Conservation (phyloP, 2,329 filamentous ascomycete species). For the Fusarium sulawesiense region DNA sequence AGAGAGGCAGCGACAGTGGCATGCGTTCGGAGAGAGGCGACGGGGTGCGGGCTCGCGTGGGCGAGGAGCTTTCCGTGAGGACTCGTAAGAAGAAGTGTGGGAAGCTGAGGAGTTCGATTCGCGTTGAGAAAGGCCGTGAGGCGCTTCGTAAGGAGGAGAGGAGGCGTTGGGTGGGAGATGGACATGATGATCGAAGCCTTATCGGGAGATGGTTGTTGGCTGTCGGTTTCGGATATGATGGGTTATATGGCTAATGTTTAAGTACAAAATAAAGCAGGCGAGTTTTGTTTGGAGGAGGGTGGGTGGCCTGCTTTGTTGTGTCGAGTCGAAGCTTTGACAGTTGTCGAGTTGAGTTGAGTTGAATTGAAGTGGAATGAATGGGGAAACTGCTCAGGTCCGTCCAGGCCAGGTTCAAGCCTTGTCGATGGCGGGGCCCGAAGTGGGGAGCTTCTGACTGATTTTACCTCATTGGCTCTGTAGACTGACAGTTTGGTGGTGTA, state of each 20-base stretch:
- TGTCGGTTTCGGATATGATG: background rate
- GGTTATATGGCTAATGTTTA: background rate
- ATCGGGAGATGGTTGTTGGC: background rate
- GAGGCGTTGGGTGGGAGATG: conserved; percentile 58
- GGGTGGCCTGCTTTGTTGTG: conserved; percentile 2
- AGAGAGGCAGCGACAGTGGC: conserved; percentile 73
- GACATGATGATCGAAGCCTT: conserved; percentile 47
- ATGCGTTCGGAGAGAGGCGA: conserved; percentile 69
- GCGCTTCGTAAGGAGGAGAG: conserved; percentile 73
- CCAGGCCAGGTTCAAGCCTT: conserved; percentile 27
- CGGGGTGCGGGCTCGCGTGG: conserved; percentile 67
- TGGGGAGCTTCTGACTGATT: conserved; percentile 21
- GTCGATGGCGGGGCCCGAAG: conserved; percentile 34
- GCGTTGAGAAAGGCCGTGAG: conserved; percentile 70
- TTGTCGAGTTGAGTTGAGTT: conserved; percentile 4
- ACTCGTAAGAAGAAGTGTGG: conserved; percentile 70
- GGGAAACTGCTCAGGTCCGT: conserved; percentile 35
- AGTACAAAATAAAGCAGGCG: too few species aligned
- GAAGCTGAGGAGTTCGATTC: conserved; percentile 67
- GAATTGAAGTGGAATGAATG: conserved; percentile 19
- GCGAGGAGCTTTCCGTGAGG: conserved; percentile 72
- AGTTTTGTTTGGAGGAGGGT: background rate
- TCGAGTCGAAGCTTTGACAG: conserved; percentile 22
- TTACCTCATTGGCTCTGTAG: conserved; percentile 19
- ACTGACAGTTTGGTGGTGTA: conserved; percentile 36